These are phyloP conservation scores for Neoscytalidium dimidiatum DNA, from an alignment of 2,329 filamentous ascomycete genomes.

Conservation along the genomic window DNA sequence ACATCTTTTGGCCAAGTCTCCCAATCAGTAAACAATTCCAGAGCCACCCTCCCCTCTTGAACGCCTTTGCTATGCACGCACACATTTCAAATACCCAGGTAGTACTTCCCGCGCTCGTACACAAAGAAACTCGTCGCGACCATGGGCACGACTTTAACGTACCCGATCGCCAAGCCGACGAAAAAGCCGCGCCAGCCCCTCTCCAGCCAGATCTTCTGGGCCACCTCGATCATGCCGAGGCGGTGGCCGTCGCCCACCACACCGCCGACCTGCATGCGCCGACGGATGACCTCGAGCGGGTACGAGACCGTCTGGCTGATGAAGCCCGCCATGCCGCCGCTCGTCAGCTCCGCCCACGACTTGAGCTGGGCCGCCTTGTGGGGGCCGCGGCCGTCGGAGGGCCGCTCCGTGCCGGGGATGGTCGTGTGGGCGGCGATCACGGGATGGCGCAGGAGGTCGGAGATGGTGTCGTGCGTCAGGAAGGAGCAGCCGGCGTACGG, in stretches of 20 bases:
- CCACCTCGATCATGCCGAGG: slow-evolving; percentile 77
- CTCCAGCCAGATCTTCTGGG: slow-evolving; percentile 72
- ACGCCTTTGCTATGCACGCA: slow-evolving; percentile 1
- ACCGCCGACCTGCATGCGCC: slow-evolving; percentile 94
- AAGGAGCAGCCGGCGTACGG: slow-evolving; percentile 97
- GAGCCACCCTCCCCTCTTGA: neutral
- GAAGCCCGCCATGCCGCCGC: slow-evolving; percentile 83
- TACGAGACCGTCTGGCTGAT: slow-evolving; percentile 92
- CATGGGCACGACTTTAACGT: slow-evolving; percentile 92
- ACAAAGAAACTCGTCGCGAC: slow-evolving; percentile 71
- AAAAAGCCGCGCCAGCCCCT: slow-evolving; percentile 82
- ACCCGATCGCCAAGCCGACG: slow-evolving; percentile 90
- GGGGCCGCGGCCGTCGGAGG: slow-evolving; percentile 37
- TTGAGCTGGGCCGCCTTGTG: slow-evolving; percentile 70
- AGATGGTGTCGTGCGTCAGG: slow-evolving; percentile 87
- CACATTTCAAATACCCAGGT: slow-evolving; percentile 49
- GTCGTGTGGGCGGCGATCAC: slow-evolving; percentile 72
- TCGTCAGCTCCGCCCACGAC: slow-evolving; percentile 82
- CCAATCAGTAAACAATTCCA: neutral
- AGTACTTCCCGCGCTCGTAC: slow-evolving; percentile 65
- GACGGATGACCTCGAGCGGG: slow-evolving; percentile 86
- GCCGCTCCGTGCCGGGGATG: slow-evolving; percentile 58
- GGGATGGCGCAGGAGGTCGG: slow-evolving; percentile 77
- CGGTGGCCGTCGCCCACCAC: slow-evolving; percentile 88
- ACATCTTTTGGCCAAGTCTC: neutral